Percentiles rank a stretch among this genome's conserved stretches.
Conservation (phyloP, 2,329 filamentous ascomycete genomes). For the Colletotrichum eleusines region DNA sequence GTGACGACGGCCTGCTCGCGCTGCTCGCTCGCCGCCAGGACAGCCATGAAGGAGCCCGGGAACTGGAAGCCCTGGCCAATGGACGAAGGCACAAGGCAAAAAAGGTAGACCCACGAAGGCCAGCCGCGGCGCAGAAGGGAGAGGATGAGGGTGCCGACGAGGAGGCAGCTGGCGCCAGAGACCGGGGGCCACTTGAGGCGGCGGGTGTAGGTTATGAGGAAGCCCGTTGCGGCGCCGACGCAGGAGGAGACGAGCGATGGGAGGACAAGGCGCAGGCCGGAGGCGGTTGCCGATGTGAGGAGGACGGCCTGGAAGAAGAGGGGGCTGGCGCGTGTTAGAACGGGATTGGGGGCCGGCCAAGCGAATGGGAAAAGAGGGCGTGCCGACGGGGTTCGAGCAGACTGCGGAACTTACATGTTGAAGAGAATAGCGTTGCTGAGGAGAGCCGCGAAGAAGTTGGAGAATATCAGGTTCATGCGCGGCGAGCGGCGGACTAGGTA, state of each 20-base stretch:
- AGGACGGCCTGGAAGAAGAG: slow-evolving; percentile 84
- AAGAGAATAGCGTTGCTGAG: slow-evolving; percentile 69
- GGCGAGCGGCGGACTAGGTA: slow-evolving; percentile 63
- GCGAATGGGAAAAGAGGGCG: too few species aligned
- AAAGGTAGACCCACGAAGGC: slow-evolving; percentile 64
- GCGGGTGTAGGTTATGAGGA: slow-evolving; percentile 71
- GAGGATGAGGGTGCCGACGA: slow-evolving; percentile 65
- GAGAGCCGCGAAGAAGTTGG: slow-evolving; percentile 65
- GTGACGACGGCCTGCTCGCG: slow-evolving; percentile 76
- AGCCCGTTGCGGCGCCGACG: slow-evolving; percentile 69
- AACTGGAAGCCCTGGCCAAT: slow-evolving; percentile 74
- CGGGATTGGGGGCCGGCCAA: not conserved
- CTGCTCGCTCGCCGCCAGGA: slow-evolving; percentile 71
- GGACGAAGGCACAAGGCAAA: slow-evolving; percentile 67
- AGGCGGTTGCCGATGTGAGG: slow-evolving; percentile 75
- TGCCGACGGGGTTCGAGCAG: not conserved
- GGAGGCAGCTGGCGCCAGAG: slow-evolving; percentile 60
- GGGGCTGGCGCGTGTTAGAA: slow-evolving; percentile 59
- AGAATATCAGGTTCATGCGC: slow-evolving; percentile 68
- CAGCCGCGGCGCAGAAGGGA: slow-evolving; percentile 63
- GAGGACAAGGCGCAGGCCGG: slow-evolving; percentile 78
- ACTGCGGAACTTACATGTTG: slow-evolving; percentile 60
- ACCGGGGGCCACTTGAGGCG: slow-evolving; percentile 71
- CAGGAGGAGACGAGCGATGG: slow-evolving; percentile 69
- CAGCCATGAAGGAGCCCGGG: slow-evolving; percentile 72